phyloP scores from a whole-genome alignment of 192 early-diverging fungal species.

The Lobosporangium transversale region DNA sequence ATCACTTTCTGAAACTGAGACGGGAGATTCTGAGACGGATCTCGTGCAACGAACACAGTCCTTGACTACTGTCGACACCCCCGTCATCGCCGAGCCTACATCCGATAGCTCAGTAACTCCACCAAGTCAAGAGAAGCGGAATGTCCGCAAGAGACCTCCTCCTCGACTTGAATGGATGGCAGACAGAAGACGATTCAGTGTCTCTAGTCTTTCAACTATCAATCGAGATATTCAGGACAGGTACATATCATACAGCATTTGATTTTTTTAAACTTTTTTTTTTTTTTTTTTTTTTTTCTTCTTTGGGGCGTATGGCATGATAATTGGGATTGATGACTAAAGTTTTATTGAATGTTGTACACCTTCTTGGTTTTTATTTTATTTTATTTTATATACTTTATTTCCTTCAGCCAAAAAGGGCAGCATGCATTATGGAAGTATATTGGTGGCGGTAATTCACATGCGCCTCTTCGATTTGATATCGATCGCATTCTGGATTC shows the following conservation, averaged over 20 bases:
- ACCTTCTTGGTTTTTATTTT: slow-evolving; percentile 1
- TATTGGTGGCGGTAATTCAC: slow-evolving; percentile 48
- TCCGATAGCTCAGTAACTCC: not conserved
- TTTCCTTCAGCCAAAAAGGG: slow-evolving; percentile 35
- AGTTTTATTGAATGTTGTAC: too few species aligned
- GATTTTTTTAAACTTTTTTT: slow-evolving; percentile 14
- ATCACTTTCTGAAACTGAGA: slow-evolving; percentile 39
- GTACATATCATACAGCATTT: slow-evolving; percentile 3
- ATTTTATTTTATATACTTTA: not conserved
- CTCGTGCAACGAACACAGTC: slow-evolving; percentile 34
- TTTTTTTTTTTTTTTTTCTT: not conserved
- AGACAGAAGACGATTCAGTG: slow-evolving; percentile 35
- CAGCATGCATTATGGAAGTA: slow-evolving; percentile 55
- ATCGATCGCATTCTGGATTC: slow-evolving; percentile 44
- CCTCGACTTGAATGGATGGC: slow-evolving; percentile 50
- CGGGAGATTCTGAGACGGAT: slow-evolving; percentile 40
- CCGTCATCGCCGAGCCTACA: not conserved
- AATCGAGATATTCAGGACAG: slow-evolving; percentile 51
- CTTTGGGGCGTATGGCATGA: not conserved
- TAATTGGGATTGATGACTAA: not conserved
- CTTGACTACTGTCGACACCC: slow-evolving; percentile 1
- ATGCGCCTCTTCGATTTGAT: slow-evolving; percentile 44
- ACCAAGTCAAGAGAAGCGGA: slow-evolving; percentile 9
- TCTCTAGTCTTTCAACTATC: slow-evolving; percentile 38
- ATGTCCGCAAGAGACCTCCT: slow-evolving; percentile 20